Evolutionary conservation across 805 yeast genomes (phyloP), one percentile per base, ranked within the genome.

Genomic region (Tetrapisispora fleetii): DNA sequence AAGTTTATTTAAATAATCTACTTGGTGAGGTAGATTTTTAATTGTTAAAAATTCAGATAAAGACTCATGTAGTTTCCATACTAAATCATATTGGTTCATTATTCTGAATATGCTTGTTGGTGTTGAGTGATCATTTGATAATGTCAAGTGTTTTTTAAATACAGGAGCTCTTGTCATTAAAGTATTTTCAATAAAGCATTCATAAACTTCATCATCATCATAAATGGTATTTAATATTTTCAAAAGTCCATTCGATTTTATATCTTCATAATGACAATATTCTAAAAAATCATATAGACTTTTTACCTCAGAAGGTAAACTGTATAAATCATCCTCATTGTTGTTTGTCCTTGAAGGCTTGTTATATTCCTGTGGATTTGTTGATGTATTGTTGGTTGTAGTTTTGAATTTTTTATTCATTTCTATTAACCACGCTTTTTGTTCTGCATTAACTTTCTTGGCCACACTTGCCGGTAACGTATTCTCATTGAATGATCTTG

Each of bases 31-130:
- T 13, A 71, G 51, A 48, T 68, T 68, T 43, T 60, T 59, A 14
- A 69, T 46, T 11, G 49, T 57, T 35, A 65, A 60, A 51, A 65
- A 69, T 9, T 60, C 62, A 8, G 69, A 62, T 16, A 70, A 46
- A 21, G 66, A 65, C 18, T 70, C 74, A 51, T 71, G 74, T 2
- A 71, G 55, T 18, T 67, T 67, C 76, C 76, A 71, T 1, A 71
- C 70, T 40, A 71, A 50, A 47, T 71, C 70, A 48, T 67, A 71
- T 46, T 65, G 69, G 46, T 68, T 68, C 16, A 59, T 62, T 1
- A 60, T 52, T 50, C 57, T 58, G 33, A 52, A 56, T 19, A 65
- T 64, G 44, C 65, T 62, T 17, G 53, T 53, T 11, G 60, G 60
- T 14, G 53, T 51, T 5, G 58, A 48, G 30, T 54, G 53, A 40